Evolutionary conservation across 2,329 filamentous ascomycete genomes (phyloP), one percentile per base, ranked within the genome.

Genomic region (Fusarium sterilihyphosum): DNA sequence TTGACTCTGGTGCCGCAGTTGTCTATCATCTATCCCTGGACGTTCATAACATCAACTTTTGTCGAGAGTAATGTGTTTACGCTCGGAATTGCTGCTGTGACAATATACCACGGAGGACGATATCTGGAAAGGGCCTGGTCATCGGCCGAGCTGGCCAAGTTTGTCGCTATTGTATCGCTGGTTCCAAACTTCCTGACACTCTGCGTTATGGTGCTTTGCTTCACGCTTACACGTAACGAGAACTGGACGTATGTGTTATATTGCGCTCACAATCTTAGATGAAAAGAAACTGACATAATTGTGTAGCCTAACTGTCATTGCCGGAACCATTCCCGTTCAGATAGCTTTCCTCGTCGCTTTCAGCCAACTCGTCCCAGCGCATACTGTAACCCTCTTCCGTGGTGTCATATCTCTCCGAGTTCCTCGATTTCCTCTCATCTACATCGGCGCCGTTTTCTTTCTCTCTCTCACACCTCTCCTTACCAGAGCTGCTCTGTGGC

Each of bases 111-210:
- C 85, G 96, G 96, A 63, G 96, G 96, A 16, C 91, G 95, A 78
- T 99, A 99, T 83, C 90, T 99, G 29, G 96, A 99, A 88, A 89
- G 96, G 79, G 96, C 96, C 40, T 99, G 96, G 96, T 95, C 95
- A 38, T 96, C 94, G 33, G 90, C 89, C 65, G 96, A 98, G 83
- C 94, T 98, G 82, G 94, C 91, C 79, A 98, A 97, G 84, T 98
- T 98, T 82, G 86, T 98, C 54, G 85, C 93, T 22, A 88, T 97
- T 74, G 89, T 92, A 56, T 88, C 93, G 20, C 83, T 98, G 79
- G 87, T 98, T 63, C 95, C 96, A 40, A 98, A 98, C 83, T 76
- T 93, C 24, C 79, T 95, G 68, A 91, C 91, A 65, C 94, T 96
- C 80, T 84, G 91, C 35, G 85, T 93, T 73, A 92, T 96, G 83